Evolutionary conservation across 805 yeast genomes (phyloP).

Genomic region (Cyberlindnera galapagoensis): DNA sequence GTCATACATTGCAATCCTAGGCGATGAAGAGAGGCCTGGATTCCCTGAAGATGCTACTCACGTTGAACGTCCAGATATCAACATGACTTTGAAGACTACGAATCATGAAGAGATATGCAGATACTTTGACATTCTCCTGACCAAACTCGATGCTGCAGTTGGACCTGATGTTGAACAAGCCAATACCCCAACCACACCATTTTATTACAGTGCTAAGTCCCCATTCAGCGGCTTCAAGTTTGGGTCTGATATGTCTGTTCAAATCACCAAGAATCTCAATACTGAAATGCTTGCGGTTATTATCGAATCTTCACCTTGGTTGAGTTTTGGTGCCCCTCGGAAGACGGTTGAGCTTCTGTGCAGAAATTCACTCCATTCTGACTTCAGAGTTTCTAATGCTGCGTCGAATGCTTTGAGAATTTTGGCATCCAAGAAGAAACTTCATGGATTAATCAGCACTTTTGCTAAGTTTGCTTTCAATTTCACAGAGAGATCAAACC

Average conservation of each 20-base stretch:
- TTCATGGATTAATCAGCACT: conserved; percentile 61
- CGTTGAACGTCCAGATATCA: conserved; percentile 27
- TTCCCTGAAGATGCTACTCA: conserved; percentile 52
- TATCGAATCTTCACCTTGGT: conserved; percentile 71
- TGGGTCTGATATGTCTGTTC: conserved; percentile 35
- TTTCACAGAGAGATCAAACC: conserved; percentile 63
- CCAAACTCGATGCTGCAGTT: conserved; percentile 52
- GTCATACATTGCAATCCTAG: conserved; percentile 65
- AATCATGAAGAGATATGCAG: conserved; percentile 68
- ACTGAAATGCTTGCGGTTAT: conserved; percentile 62
- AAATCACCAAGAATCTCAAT: conserved; percentile 32
- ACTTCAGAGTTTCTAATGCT: conserved; percentile 54
- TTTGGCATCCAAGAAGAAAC: conserved; percentile 62
- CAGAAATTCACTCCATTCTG: conserved; percentile 67
- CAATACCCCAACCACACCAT: conserved; percentile 29
- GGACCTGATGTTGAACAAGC: conserved; percentile 30
- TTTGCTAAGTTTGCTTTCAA: conserved; percentile 79
- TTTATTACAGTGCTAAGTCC: conserved; percentile 26
- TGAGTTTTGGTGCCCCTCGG: conserved; percentile 50
- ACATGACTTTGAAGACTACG: conserved; percentile 23
- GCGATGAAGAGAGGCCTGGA: conserved; percentile 61
- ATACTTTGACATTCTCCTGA: conserved; percentile 47
- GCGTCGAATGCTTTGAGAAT: conserved; percentile 57
- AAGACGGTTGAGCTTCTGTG: conserved; percentile 70
- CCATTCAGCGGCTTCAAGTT: conserved; percentile 32